A percentile compares a stretch with the other conserved stretches of the same genome.
Conservation (phyloP, 257 asterid species). For the Scutellaria barbata region DNA sequence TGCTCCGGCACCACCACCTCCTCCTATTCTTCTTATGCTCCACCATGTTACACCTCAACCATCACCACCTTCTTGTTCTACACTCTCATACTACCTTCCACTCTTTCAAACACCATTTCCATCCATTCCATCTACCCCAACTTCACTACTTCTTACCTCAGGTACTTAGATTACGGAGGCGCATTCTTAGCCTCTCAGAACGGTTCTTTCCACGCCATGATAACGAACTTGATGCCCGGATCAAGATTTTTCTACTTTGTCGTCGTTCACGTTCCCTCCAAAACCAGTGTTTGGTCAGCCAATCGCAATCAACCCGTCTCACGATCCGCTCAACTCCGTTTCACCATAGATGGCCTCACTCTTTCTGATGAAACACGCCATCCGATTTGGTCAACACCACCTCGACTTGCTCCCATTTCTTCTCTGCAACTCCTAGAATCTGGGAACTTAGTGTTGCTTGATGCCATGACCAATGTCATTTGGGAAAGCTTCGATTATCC, state of each 20-base stretch:
- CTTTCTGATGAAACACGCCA: slow-evolving; percentile 38
- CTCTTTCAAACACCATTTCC: slow-evolving; percentile 35
- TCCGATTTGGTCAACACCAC: slow-evolving; percentile 63
- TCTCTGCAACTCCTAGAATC: slow-evolving; percentile 55
- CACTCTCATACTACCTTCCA: slow-evolving; percentile 16
- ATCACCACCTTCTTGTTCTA: neutral
- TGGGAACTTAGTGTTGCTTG: slow-evolving; percentile 62
- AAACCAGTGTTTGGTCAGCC: slow-evolving; percentile 42
- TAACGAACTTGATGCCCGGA: slow-evolving; percentile 25
- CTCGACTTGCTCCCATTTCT: slow-evolving; percentile 32
- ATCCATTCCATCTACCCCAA: slow-evolving; percentile 28
- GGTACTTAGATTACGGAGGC: slow-evolving; percentile 35
- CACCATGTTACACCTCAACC: neutral
- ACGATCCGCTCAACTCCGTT: slow-evolving; percentile 16
- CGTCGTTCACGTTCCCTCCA: slow-evolving; percentile 35
- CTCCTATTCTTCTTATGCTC: no score
- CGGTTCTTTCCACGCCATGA: slow-evolving; percentile 46
- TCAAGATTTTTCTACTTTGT: slow-evolving; percentile 30
- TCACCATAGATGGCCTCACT: slow-evolving; percentile 32
- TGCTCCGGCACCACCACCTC: no score
- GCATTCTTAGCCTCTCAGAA: slow-evolving; percentile 40
- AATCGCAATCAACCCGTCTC: slow-evolving; percentile 46
- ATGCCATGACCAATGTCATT: slow-evolving; percentile 38
- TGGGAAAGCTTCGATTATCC: slow-evolving; percentile 69
- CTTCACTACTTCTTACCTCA: slow-evolving; percentile 38